A percentile compares a stretch with the other conserved stretches of the same genome.
Conservation (phyloP, 2,329 filamentous ascomycete genomes). For the Seiridium unicorne region DNA sequence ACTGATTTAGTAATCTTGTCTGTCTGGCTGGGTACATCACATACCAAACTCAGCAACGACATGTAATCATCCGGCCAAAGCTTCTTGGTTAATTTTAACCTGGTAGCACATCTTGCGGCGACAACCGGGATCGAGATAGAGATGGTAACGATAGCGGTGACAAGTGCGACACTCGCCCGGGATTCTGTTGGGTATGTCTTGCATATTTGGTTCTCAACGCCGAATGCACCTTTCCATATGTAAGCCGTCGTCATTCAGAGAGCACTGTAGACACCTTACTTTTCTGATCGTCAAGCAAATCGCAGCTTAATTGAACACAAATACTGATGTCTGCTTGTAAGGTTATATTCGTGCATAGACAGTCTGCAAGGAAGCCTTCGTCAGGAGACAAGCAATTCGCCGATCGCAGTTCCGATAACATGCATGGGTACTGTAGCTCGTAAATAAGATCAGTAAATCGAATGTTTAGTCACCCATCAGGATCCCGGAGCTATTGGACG, state of each 20-base stretch:
- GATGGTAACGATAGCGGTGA: neutral
- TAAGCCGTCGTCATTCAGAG: neutral
- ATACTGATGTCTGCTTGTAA: constrained; percentile 1
- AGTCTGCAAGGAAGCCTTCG: neutral
- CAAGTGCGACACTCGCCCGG: neutral
- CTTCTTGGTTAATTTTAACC: constrained; percentile 4
- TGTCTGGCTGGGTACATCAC: neutral
- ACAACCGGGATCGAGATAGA: neutral
- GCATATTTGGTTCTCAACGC: neutral
- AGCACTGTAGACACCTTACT: neutral
- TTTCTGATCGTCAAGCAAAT: neutral
- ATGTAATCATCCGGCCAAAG: constrained; percentile 4
- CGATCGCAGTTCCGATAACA: neutral
- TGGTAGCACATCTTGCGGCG: constrained; percentile 1
- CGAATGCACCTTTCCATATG: neutral
- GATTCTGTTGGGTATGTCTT: neutral
- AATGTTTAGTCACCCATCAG: too few species aligned
- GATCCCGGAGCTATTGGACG: neutral
- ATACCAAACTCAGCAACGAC: constrained; percentile 1
- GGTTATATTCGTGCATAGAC: constrained; percentile 1
- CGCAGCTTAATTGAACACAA: constrained; percentile 1
- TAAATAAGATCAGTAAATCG: neutral
- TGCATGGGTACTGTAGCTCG: neutral
- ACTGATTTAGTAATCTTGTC: neutral
- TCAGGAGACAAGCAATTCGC: neutral